These are phyloP conservation scores for Nevesoporus exiguus DNA, from an alignment of 768 basidiomycete species.

Conservation along the genomic window DNA sequence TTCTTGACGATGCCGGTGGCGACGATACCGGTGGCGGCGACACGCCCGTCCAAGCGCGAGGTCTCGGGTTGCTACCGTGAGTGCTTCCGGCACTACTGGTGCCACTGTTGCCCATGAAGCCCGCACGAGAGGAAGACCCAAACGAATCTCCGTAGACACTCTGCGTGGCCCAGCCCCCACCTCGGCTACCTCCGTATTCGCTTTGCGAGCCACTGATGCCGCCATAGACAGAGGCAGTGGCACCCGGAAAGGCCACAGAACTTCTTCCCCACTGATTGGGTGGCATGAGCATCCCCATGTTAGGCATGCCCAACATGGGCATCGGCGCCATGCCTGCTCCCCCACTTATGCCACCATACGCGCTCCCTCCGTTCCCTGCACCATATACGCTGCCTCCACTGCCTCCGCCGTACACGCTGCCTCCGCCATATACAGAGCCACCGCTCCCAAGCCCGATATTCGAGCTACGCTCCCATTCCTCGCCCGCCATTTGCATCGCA, in stretches of 20 bases:
- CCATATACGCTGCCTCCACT: constrained; percentile 33
- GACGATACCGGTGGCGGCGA: constrained; percentile 19
- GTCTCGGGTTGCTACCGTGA: constrained; percentile 24
- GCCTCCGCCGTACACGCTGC: constrained; percentile 44
- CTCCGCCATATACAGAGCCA: constrained; percentile 36
- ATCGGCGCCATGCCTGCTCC: constrained; percentile 36
- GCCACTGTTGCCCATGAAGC: not conserved
- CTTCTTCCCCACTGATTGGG: constrained; percentile 41
- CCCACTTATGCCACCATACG: constrained; percentile 29
- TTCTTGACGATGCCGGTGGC: too few species aligned
- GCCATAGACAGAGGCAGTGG: constrained; percentile 54
- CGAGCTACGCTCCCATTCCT: constrained; percentile 87
- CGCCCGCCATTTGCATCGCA: constrained; percentile 83
- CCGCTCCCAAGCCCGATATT: constrained; percentile 41
- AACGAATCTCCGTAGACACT: constrained; percentile 73
- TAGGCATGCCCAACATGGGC: constrained; percentile 40
- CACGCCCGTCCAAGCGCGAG: constrained; percentile 34
- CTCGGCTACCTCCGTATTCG: constrained; percentile 54
- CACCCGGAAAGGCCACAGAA: constrained; percentile 49
- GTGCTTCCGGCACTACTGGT: constrained; percentile 17
- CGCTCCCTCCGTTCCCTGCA: constrained; percentile 30
- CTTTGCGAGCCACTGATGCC: constrained; percentile 53
- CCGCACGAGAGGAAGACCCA: constrained; percentile 31
- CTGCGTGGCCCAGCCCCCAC: constrained; percentile 48
- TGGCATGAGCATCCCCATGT: constrained; percentile 38